Evolutionary conservation across 2,329 filamentous ascomycete species (phyloP).

Genomic region (Stagonosporopsis cucurbitacearum): DNA sequence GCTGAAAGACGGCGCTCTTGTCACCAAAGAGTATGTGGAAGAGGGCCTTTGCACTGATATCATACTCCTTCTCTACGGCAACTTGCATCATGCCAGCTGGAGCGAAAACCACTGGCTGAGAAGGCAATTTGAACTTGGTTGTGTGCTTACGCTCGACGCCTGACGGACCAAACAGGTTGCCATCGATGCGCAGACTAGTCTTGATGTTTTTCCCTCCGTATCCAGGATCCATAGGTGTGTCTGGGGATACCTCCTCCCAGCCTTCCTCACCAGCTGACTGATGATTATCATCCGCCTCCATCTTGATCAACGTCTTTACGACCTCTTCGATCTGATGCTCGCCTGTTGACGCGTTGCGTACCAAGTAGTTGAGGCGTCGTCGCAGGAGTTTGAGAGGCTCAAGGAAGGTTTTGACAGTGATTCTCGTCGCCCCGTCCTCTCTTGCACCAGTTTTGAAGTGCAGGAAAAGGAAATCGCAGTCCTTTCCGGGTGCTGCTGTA

Average conservation of each 20-base stretch:
- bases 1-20: slow-evolving; percentile 91
- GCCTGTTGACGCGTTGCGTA: slow-evolving; percentile 78
- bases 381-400: slow-evolving; percentile 85
- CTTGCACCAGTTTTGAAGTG: slow-evolving; percentile 73
- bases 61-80: slow-evolving; percentile 81
- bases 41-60: slow-evolving; percentile 89
- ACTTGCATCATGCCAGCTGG: slow-evolving; percentile 80
- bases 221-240: slow-evolving; percentile 64
- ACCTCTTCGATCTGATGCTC: slow-evolving; percentile 74
- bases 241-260: slow-evolving; percentile 81
- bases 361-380: slow-evolving; percentile 80
- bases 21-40: slow-evolving; percentile 98
- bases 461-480: slow-evolving; percentile 91
- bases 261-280: slow-evolving; percentile 80
- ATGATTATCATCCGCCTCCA: slow-evolving; percentile 67
- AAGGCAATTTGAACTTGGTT: slow-evolving; percentile 81
- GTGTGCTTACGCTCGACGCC: slow-evolving; percentile 54
- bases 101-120: slow-evolving; percentile 80
- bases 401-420: slow-evolving; percentile 92
- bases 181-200: slow-evolving; percentile 67
- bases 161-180: slow-evolving; percentile 60
- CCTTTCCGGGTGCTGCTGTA: slow-evolving; percentile 84
- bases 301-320: slow-evolving; percentile 73
- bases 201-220: slow-evolving; percentile 60
- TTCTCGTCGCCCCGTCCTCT: slow-evolving; percentile 69